phyloP scores from a whole-genome alignment of 73 alveolate genomes.

The Blepharisma stoltei region DNA sequence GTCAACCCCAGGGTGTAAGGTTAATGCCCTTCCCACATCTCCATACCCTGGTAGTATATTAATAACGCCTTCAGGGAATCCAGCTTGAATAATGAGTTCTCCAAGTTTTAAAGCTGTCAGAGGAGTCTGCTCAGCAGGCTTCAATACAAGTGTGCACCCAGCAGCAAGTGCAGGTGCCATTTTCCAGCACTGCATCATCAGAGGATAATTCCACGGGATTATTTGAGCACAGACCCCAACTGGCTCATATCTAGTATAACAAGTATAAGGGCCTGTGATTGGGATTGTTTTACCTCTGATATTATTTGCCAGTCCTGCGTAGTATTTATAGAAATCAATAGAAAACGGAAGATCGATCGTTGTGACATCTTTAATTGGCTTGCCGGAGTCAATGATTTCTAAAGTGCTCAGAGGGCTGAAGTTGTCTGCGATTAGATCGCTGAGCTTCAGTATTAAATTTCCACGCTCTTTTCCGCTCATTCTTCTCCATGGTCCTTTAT shows the following conservation, averaged over 20 bases:
- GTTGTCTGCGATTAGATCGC: constrained; percentile 50
- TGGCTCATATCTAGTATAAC: constrained; percentile 70
- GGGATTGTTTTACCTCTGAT: constrained; percentile 64
- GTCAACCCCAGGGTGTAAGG: constrained; percentile 67
- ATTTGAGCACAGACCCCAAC: constrained; percentile 86
- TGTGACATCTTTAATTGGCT: constrained; percentile 39
- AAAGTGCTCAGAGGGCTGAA: constrained; percentile 36
- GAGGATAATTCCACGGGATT: constrained; percentile 94
- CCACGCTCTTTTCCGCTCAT: constrained; percentile 66
- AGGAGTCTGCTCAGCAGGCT: constrained; percentile 94
- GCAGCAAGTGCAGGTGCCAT: constrained; percentile 86
- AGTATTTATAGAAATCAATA: constrained; percentile 47
- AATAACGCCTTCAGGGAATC: constrained; percentile 88
- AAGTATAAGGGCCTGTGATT: constrained; percentile 28
- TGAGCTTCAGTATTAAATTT: constrained; percentile 41
- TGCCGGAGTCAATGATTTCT: constrained; percentile 56
- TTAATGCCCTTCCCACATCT: constrained; percentile 42
- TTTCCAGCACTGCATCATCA: constrained; percentile 75
- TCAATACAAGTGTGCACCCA: constrained; percentile 81
- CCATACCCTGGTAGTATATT: constrained; percentile 85
- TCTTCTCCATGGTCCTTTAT: constrained; percentile 68
- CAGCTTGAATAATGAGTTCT: constrained; percentile 74
- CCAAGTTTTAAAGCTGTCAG: constrained; percentile 75
- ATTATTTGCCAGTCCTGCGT: constrained; percentile 85
- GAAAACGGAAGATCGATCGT: constrained; percentile 40